Base-by-base conservation (phyloP, 225 moss, liverwort and hornwort species). In the Polytrichum formosum region DNA sequence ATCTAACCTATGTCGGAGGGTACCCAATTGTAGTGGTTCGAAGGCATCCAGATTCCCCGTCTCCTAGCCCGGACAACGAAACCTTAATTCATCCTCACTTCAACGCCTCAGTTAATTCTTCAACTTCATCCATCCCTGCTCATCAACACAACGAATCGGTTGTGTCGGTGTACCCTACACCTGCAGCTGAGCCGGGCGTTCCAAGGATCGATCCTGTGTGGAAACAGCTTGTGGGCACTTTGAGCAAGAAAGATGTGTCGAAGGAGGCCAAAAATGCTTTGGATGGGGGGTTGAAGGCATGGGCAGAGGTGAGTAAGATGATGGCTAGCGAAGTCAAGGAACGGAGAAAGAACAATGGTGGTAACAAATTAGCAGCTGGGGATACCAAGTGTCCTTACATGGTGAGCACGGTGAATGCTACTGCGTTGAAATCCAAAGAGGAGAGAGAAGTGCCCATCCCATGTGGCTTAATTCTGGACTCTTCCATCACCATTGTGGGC, bases 401-500 rank as follows among this genome's bases (percentile, higher is more conserved):
- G 55, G 76, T 86, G 68, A 80, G 73, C 68, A 83, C 86, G 28
- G 73, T 80, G 78, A 86, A 80, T 60, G 77, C 81, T 25, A 72
- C 79, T 23, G 76, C 71, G 6, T 31, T 81, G 71, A 74, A 74
- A 46, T n/a, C 67, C 27, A 64, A 72, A 29, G 78, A 78, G 7
- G 81, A 76, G 60, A 63, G 75, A 64, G 46, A 46, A 46, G 67
- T 87, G 76, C 81, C 87, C 30, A 81, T 87, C 60, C 87, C 84
- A 9, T 87, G 87, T 62, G 87, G 87, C 53, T 28, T 87, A 69
- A 76, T 87, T 33, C 26, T 87, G 29, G 87, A 84, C 74, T 84
- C 87, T 70, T 84, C 87, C 26, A 81, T 87, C 28, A 87, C 87
- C 9, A 74, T 87, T n/a, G 78, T 87, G 17, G 87, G 74, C 53